Evolutionary conservation across 495 filamentous ascomycete species (phyloP), one percentile per base, ranked within the genome.

Genomic region (Cenococcum geophilum): DNA sequence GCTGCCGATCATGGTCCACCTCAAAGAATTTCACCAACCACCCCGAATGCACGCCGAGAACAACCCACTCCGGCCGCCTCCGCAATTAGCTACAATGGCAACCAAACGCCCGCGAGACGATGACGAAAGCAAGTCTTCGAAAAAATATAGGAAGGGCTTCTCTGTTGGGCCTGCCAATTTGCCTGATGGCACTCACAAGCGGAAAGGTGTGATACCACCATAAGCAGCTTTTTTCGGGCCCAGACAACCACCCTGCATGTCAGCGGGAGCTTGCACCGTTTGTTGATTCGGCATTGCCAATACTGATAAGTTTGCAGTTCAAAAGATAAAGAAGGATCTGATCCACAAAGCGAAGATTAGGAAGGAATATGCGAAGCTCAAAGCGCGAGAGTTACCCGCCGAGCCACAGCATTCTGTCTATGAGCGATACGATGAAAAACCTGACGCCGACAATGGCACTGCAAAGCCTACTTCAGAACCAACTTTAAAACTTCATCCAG

Each of bases 331-430:
- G 73, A 79, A 85, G 58, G 82, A 89, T 63, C 78, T 98, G 52
- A 96, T 98, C 72, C 82, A 89, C 71, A 95, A 92, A 74, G 92
- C 92, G 66, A 96, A 96, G 74, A 80, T 96, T 51, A 96, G 91
- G 74, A 96, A 95, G 74, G 80, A 88, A 47, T 97, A 96, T 72
- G 88, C 85, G 66, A 98, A 96, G 74, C 76, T 96, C 59, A 89
- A 91, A 71, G 83, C 83, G 45, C 77, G 70, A 8, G 66, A 71
- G 43, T 32, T 71, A 12, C 36, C 59, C 3, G 58, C 63, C 18
- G 21, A 50, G 1, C 14, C 61, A n/a, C 69, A 64, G 0, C 45
- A 52, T 22, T 59, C 63, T 21, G 68, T 68, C 53, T 72, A 68
- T 40, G 55, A 65, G 18, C 57, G 32, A 14, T 45, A 61, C 0